Conservation (phyloP, 805 yeast species). For the Metschnikowia continentalis region DNA sequence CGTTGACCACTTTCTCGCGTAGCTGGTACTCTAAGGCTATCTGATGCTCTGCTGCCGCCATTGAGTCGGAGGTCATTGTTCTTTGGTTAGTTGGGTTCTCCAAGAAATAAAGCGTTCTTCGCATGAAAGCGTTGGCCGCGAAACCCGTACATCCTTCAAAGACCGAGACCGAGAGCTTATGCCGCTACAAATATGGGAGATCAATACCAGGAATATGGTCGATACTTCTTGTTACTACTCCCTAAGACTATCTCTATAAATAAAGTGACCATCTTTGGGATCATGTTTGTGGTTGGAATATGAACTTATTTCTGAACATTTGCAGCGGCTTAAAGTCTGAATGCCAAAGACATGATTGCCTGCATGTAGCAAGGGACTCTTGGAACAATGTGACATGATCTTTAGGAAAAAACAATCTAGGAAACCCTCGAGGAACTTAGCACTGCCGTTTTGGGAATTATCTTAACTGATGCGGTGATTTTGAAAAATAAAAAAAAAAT, state of each 20-base stretch:
- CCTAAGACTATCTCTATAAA: no score
- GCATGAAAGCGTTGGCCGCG: background rate
- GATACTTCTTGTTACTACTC: no score
- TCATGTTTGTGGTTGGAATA: background rate
- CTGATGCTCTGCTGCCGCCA: slow-evolving; percentile 30
- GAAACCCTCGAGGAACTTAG: no score
- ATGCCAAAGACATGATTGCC: background rate
- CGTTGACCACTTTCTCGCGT: slow-evolving; percentile 62
- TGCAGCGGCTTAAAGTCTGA: background rate
- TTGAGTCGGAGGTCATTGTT: slow-evolving; percentile 9
- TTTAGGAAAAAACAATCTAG: background rate
- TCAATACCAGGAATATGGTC: background rate
- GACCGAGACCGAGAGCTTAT: background rate
- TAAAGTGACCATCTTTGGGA: background rate
- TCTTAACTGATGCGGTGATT: background rate
- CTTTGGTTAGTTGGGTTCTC: background rate
- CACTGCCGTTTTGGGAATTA: no score
- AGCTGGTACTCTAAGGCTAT: slow-evolving; percentile 45
- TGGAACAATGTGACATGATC: background rate
- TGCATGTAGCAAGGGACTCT: background rate
- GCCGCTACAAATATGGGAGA: background rate
- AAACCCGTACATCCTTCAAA: slow-evolving; percentile 1
- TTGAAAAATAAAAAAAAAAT: background rate
- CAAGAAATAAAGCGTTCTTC: background rate
- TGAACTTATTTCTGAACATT: background rate